These are phyloP conservation scores for Blepharisma undulans DNA, from an alignment of 169 alveolate genomes.

Conservation along the genomic window DNA sequence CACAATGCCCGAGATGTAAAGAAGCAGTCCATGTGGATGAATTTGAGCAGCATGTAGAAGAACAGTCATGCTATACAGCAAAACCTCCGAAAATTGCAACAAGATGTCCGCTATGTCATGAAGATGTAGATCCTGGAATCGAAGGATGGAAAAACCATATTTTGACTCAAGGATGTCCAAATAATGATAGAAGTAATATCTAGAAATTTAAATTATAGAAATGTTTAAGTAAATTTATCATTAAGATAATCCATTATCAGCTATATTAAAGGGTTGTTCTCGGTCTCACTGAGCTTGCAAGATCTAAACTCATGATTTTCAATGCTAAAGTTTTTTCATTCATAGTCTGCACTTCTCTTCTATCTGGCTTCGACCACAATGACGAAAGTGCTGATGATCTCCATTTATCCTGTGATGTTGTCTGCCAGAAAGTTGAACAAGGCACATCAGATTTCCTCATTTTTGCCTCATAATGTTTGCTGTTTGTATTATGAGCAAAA, in stretches of 20 bases:
- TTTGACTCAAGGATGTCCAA: slow-evolving; percentile 77
- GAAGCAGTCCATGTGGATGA: slow-evolving; percentile 75
- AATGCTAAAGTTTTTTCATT: slow-evolving; percentile 62
- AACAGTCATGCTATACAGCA: slow-evolving; percentile 60
- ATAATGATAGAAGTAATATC: slow-evolving; percentile 62
- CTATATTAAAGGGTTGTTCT: neutral
- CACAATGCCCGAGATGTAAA: slow-evolving; percentile 81
- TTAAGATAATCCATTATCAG: neutral
- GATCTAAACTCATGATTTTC: slow-evolving; percentile 60
- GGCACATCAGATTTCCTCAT: slow-evolving; percentile 41
- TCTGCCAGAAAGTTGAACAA: slow-evolving; percentile 22
- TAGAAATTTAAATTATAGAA: neutral
- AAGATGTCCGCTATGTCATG: slow-evolving; percentile 86
- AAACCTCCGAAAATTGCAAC: slow-evolving; percentile 74
- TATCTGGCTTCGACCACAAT: slow-evolving; percentile 46
- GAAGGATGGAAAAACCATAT: slow-evolving; percentile 84
- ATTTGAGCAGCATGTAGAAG: slow-evolving; percentile 71
- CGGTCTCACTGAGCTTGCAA: slow-evolving; percentile 46
- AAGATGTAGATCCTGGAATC: slow-evolving; percentile 72
- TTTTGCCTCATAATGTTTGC: neutral
- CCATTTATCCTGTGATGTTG: slow-evolving; percentile 26
- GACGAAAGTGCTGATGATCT: neutral
- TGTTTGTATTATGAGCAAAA: neutral
- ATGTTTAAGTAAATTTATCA: neutral
- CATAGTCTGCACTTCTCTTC: slow-evolving; percentile 43